Conservation (phyloP, 148 eudicot genomes). For the Agrostemma githago region DNA sequence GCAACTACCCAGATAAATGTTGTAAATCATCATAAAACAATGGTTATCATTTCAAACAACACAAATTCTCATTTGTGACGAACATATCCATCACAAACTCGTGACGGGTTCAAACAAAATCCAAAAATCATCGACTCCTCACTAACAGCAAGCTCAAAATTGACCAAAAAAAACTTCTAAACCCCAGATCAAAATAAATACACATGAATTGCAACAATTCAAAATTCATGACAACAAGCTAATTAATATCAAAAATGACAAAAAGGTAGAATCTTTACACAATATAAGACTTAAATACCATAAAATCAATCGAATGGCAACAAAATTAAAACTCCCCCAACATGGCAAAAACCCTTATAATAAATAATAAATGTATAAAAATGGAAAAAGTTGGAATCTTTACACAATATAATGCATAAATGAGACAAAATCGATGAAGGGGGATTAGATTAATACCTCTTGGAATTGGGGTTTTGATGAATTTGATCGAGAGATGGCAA, state of each 20-base stretch:
- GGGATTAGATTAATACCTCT: slow-evolving; percentile 8
- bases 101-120: background rate
- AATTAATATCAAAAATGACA: background rate
- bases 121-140: background rate
- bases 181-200: slow-evolving; percentile 14
- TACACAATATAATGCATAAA: background rate
- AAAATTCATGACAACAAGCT: background rate
- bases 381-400: background rate
- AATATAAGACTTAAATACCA: background rate
- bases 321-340: no score
- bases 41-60: background rate
- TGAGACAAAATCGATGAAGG: background rate
- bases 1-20: background rate
- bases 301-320: background rate
- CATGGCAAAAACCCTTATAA: no score
- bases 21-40: background rate
- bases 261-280: background rate
- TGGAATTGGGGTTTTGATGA: background rate
- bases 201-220: background rate
- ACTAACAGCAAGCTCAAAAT: background rate
- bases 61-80: no score
- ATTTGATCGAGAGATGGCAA: slow-evolving; percentile 6
- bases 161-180: background rate
- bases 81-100: no score
- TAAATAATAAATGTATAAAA: no score